phyloP scores from a whole-genome alignment of 768 basidiomycete species.

The Austroboletus festivus region DNA sequence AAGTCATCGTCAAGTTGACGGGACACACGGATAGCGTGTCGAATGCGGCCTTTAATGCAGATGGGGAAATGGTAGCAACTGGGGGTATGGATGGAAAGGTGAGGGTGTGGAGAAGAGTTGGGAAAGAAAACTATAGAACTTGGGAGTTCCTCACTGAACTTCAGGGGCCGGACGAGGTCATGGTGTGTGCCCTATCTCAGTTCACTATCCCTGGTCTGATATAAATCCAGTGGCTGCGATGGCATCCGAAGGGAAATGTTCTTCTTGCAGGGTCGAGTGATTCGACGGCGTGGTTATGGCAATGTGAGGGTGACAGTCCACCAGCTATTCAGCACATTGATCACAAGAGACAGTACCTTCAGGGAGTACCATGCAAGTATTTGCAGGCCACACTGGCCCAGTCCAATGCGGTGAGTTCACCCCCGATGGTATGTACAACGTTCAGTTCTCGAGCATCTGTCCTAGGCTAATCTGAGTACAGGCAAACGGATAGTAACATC shows the following conservation, averaged over 20 bases:
- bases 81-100: constrained; percentile 99
- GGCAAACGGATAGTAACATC: constrained; percentile 90
- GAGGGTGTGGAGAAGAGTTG: constrained; percentile 86
- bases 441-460: not conserved
- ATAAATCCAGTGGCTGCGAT: constrained; percentile 72
- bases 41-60: constrained; percentile 71
- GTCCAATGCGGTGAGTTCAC: constrained; percentile 90
- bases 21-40: constrained; percentile 94
- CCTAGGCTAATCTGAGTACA: constrained; percentile 30
- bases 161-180: constrained; percentile 93
- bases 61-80: constrained; percentile 91
- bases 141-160: constrained; percentile 97
- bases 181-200: constrained; percentile 52
- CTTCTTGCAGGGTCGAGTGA: constrained; percentile 92
- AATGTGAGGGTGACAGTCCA: constrained; percentile 54
- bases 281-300: constrained; percentile 95
- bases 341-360: constrained; percentile 67
- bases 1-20: constrained; percentile 76
- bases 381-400: constrained; percentile 83
- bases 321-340: not conserved
- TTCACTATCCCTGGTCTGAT: constrained; percentile 4
- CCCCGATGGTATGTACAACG: constrained; percentile 62
- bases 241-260: constrained; percentile 93
- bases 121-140: constrained; percentile 62
- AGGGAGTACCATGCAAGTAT: constrained; percentile 93